Percentiles rank a stretch among this genome's conserved stretches.
These are phyloP conservation scores for Leishmania major DNA, from an alignment of 208 protist genomes.

Conservation along the genomic window DNA sequence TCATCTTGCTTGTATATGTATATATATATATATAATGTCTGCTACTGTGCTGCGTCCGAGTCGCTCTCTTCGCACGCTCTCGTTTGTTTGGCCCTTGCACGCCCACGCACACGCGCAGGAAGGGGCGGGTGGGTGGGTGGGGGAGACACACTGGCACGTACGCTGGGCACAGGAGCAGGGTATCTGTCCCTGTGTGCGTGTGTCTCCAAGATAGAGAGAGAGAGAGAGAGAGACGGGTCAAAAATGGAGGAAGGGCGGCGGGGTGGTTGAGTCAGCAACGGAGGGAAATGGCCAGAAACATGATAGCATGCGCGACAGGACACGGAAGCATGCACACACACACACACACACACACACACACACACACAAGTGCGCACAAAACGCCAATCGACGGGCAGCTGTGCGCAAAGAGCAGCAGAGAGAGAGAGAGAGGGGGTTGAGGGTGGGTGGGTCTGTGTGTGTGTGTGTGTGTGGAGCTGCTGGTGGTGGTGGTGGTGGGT, in stretches of 20 bases:
- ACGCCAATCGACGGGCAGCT: too few species aligned
- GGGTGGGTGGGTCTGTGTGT: too few species aligned
- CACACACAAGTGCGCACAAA: neutral
- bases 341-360: neutral
- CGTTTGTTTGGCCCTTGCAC: neutral
- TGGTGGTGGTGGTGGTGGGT: neutral
- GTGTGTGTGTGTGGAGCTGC: too few species aligned
- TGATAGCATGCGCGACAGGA: neutral
- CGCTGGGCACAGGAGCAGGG: too few species aligned
- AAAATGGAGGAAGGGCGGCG: too few species aligned
- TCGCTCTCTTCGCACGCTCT: neutral
- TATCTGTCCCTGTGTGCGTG: neutral
- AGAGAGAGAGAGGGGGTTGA: neutral
- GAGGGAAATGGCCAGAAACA: neutral
- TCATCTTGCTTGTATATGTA: neutral
- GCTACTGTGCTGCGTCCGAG: neutral
- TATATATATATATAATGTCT: neutral
- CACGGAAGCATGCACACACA: neutral
- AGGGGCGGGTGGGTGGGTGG: neutral
- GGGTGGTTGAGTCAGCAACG: too few species aligned
- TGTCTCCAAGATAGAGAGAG: neutral
- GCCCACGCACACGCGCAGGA: neutral
- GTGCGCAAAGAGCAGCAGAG: too few species aligned
- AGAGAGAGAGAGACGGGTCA: neutral
- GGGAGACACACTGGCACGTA: too few species aligned